Percentiles rank a stretch among this genome's conserved stretches.
phyloP scores from a whole-genome alignment of 768 basidiomycete genomes.

The Strobilomyces echinocephalus region DNA sequence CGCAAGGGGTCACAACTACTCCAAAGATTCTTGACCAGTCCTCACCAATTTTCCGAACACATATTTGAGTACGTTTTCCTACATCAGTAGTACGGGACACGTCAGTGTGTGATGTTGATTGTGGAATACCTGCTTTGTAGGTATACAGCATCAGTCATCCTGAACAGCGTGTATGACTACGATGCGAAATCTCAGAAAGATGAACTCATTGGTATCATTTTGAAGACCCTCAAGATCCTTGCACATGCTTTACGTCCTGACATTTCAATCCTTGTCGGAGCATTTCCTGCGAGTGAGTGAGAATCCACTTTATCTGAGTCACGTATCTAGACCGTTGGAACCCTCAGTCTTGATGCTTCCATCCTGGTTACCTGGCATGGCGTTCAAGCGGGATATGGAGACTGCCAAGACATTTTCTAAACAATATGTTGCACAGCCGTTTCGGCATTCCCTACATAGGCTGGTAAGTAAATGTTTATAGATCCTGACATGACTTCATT shows the following conservation, averaged over 20 bases:
- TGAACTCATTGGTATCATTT: constrained; percentile 10
- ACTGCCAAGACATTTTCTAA: constrained; percentile 11
- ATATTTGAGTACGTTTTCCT: constrained; percentile 28
- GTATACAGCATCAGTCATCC: constrained; percentile 20
- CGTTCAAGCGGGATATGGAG: constrained; percentile 20
- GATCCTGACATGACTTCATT: not conserved
- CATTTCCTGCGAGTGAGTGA: constrained; percentile 17
- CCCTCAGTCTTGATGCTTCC: constrained; percentile 17
- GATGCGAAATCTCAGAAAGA: constrained; percentile 11
- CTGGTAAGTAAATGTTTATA: constrained; percentile 6
- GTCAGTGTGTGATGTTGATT: not conserved
- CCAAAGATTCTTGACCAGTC: constrained; percentile 29
- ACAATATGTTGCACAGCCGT: constrained; percentile 14
- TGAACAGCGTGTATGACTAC: constrained; percentile 19
- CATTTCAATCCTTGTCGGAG: constrained; percentile 12
- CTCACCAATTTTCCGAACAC: constrained; percentile 31
- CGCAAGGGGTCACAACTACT: constrained; percentile 31
- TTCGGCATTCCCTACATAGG: constrained; percentile 13
- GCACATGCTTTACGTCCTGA: constrained; percentile 16
- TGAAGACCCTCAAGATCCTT: constrained; percentile 2
- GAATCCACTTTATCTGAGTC: no score
- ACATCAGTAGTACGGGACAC: not conserved
- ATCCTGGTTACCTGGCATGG: constrained; percentile 24
- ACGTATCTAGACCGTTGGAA: not conserved
- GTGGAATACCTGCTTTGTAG: not conserved